Evolutionary conservation across 73 alveolate genomes (phyloP), one percentile per base, ranked within the genome.

Genomic region (Durusdinium trenchii): DNA sequence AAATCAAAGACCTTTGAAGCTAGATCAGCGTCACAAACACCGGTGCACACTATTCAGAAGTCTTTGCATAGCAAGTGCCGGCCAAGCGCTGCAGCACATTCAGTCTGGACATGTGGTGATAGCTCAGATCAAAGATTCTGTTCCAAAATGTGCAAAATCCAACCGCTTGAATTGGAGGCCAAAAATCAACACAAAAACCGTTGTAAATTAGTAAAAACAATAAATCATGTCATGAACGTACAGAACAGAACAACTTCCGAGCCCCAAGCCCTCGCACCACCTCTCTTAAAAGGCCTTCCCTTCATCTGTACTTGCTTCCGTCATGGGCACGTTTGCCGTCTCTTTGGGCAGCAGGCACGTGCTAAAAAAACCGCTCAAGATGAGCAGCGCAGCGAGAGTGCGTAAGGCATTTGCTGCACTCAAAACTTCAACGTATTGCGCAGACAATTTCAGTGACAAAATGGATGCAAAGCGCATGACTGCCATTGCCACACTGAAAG

Each of bases 181-280:
- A n/a, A n/a, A n/a, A n/a, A n/a, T n/a, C n/a, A n/a, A n/a, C n/a
- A n/a, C n/a, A n/a, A n/a, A n/a, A n/a, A n/a, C n/a, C n/a, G n/a
- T n/a, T n/a, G n/a, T n/a, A n/a, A n/a, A n/a, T n/a, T n/a, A n/a
- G n/a, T n/a, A n/a, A n/a, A n/a, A n/a, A n/a, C n/a, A n/a, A n/a
- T n/a, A n/a, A n/a, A n/a, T n/a, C n/a, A n/a, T n/a, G n/a, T n/a
- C n/a, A n/a, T n/a, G n/a, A n/a, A n/a, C n/a, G n/a, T n/a, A n/a
- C n/a, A n/a, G n/a, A n/a, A n/a, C n/a, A n/a, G n/a, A n/a, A 99
- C 99, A 50, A 99, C 99, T 85, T 99, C 99, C 91, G 99, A 99
- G n/a, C 99, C 99, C 92, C 99, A 99, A 76, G 99, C 99, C 99
- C 99, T 76, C 75, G 14, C 30, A 60, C 73, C 1, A 60, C 18